Conservation (phyloP, 164 flowering plant species). For the Litsea cubeba region DNA sequence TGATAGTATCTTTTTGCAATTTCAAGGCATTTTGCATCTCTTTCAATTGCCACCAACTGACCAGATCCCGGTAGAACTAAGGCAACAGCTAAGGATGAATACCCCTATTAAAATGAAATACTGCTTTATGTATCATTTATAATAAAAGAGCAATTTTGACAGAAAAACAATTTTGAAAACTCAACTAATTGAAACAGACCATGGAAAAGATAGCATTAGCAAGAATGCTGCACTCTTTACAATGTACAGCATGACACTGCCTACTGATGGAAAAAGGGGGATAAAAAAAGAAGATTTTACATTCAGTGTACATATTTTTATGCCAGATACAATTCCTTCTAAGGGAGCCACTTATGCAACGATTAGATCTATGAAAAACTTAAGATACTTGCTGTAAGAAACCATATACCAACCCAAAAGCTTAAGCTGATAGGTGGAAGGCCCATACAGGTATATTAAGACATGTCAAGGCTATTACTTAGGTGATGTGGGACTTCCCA, state of each 20-base stretch:
- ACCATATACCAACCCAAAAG: no score
- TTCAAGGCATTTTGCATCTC: constrained; percentile 67
- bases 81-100: constrained; percentile 90
- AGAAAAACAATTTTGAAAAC: constrained; percentile 11
- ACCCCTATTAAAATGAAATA: constrained; percentile 54
- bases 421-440: no score
- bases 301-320: no score
- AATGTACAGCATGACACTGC: no score
- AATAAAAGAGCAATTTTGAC: not conserved
- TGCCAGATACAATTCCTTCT: not conserved
- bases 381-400: not conserved
- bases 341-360: not conserved
- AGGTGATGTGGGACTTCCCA: no score
- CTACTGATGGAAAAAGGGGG: no score
- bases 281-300: no score
- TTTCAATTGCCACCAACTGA: constrained; percentile 36
- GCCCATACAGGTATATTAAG: no score
- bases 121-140: not conserved
- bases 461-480: no score
- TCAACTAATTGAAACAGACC: no score
- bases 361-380: not conserved
- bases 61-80: constrained; percentile 80
- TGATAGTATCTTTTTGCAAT: constrained; percentile 71
- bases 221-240: no score
- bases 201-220: no score